A percentile compares a stretch with the other conserved stretches of the same genome.
Conservation (phyloP, 1,284 basidiomycete genomes). For the Melampsora larici-populina region DNA sequence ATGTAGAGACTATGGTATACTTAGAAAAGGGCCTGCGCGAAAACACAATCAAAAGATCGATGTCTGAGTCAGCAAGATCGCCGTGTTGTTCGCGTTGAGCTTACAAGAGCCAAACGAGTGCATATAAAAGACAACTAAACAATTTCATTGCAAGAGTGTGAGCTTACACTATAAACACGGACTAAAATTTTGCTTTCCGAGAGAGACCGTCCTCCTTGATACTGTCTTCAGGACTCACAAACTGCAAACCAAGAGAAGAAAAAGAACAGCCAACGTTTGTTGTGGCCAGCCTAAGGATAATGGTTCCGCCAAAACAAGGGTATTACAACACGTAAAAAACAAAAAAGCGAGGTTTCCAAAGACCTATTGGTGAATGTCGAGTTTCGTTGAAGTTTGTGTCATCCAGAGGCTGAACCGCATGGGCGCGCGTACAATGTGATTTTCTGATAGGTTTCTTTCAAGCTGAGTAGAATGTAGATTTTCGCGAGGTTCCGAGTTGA, state of each 20-base stretch:
- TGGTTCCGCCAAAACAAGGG: background rate
- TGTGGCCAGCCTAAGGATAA: background rate
- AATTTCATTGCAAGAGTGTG: background rate
- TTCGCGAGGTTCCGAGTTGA: background rate
- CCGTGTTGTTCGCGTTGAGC: background rate
- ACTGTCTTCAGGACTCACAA: background rate
- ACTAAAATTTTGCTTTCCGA: background rate
- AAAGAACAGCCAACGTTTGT: background rate
- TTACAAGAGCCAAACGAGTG: background rate
- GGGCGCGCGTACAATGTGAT: background rate
- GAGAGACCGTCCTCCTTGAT: background rate
- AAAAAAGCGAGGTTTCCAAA: background rate
- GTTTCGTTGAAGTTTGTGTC: background rate
- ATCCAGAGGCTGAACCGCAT: constrained; percentile 2
- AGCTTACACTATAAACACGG: background rate
- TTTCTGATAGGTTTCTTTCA: background rate
- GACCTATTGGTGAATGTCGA: background rate
- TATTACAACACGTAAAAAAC: background rate
- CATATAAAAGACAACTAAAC: too few species aligned
- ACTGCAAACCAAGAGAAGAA: constrained; percentile 1
- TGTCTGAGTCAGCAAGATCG: background rate
- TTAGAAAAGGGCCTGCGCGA: background rate
- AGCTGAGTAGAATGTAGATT: background rate
- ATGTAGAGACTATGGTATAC: background rate
- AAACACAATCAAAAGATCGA: background rate